phyloP scores from a whole-genome alignment of 352 stramenopile genomes.

The Pythium insidiosum region DNA sequence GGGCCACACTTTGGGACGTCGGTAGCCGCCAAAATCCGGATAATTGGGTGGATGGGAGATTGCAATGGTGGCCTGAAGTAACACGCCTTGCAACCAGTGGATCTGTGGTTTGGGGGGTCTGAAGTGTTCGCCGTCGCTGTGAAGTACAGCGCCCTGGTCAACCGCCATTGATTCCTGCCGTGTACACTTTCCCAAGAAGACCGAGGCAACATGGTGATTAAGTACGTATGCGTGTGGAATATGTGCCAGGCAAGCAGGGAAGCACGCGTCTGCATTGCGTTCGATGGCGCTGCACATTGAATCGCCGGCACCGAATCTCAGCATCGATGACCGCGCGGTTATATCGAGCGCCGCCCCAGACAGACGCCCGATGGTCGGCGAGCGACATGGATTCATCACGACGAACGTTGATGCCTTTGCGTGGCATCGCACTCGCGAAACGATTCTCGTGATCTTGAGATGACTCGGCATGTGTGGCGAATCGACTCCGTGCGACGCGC shows the following conservation, averaged over 20 bases:
- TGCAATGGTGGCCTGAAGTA: constrained; percentile 24
- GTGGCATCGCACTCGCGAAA: no score
- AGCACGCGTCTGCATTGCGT: no score
- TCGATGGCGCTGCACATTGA: no score
- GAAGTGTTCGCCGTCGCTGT: constrained; percentile 35
- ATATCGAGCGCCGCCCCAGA: no score
- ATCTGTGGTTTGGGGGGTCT: constrained; percentile 35
- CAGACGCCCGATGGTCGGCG: no score
- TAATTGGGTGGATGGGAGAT: constrained; percentile 16
- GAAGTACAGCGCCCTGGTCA: constrained; percentile 15
- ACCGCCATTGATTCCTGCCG: constrained; percentile 51
- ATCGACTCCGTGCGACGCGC: no score
- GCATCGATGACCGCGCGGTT: no score
- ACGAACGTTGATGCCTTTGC: no score
- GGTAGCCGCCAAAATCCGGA: neutral
- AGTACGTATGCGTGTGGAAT: constrained; percentile 45
- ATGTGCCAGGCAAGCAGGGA: neutral
- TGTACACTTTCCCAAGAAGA: constrained; percentile 87
- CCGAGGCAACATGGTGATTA: constrained; percentile 87
- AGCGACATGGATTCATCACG: no score
- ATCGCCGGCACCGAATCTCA: no score
- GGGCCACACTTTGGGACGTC: constrained; percentile 8
- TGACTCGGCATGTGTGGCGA: no score
- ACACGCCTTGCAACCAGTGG: constrained; percentile 76
- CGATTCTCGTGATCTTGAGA: no score